Conservation (phyloP, 805 yeast genomes). For the Candida silvicultrix region DNA sequence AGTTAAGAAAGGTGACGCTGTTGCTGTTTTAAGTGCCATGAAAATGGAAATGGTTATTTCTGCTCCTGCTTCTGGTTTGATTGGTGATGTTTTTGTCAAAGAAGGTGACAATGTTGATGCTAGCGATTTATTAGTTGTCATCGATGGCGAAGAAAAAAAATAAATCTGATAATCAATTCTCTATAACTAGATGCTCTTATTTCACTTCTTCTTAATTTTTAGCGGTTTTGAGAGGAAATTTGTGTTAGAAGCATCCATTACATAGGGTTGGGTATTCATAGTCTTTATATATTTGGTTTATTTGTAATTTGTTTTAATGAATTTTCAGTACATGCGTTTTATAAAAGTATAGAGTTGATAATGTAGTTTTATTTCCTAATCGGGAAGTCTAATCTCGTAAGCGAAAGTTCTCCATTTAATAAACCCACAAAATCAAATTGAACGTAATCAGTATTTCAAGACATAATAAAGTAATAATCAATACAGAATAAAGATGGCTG, state of each 20-base stretch:
- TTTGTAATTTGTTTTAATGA: constrained; percentile 10
- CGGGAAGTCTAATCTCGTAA: constrained; percentile 4
- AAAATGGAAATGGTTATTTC: constrained; percentile 99
- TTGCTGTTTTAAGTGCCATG: constrained; percentile 95
- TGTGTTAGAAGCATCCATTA: not conserved
- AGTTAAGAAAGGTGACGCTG: constrained; percentile 94
- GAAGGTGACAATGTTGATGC: constrained; percentile 97
- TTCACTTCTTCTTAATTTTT: not conserved
- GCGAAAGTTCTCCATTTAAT: not conserved
- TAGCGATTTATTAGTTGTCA: constrained; percentile 71
- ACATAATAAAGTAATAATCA: not conserved
- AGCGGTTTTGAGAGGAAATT: not conserved
- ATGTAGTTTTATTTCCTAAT: constrained; percentile 1
- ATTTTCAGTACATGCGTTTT: constrained; percentile 8
- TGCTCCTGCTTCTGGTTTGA: constrained; percentile 83
- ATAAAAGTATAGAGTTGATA: not conserved
- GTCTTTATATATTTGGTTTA: constrained; percentile 8
- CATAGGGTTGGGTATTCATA: not conserved
- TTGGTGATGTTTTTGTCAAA: constrained; percentile 68
- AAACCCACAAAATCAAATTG: not conserved
- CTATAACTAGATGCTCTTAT: not conserved
- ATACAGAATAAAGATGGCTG: not conserved
- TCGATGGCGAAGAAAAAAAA: constrained; percentile 24
- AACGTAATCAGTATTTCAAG: not conserved
- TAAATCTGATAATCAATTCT: constrained; percentile 1